phyloP scores from a whole-genome alignment of 352 stramenopile genomes.

The Globisporangium iwayamae region DNA sequence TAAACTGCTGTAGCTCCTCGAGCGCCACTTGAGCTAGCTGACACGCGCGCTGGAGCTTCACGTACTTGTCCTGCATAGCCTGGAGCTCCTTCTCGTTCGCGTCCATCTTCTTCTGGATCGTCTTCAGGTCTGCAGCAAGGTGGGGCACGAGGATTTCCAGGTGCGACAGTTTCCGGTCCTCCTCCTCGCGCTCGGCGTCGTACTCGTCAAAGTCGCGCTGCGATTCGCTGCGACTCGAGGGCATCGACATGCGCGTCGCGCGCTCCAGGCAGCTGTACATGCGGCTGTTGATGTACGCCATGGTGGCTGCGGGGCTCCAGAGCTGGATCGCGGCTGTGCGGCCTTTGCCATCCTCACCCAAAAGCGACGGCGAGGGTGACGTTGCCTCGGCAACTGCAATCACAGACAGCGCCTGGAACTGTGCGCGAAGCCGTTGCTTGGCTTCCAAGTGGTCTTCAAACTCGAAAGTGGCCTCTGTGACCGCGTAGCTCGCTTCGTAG shows the following conservation, averaged over 20 bases:
- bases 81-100: conserved; percentile 41
- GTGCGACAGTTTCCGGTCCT: conserved; percentile 43
- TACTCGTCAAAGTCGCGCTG: conserved; percentile 29
- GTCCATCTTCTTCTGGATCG: conserved; percentile 44
- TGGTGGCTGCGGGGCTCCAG: conserved; percentile 30
- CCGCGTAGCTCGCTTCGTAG: conserved; percentile 49
- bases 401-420: conserved; percentile 42
- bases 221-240: conserved; percentile 18
- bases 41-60: conserved; percentile 32
- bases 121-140: conserved; percentile 41
- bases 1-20: conserved; percentile 71
- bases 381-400: conserved; percentile 52
- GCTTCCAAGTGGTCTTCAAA: conserved; percentile 57
- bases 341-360: conserved; percentile 1
- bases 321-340: conserved; percentile 10
- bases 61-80: conserved; percentile 30
- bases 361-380: conserved; percentile 27
- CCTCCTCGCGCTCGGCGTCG: conserved; percentile 40
- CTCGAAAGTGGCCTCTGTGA: conserved; percentile 60
- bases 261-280: conserved; percentile 65
- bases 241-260: conserved; percentile 20
- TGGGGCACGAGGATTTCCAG: conserved; percentile 66
- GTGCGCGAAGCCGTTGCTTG: conserved; percentile 30
- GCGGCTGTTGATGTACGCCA: conserved; percentile 63
- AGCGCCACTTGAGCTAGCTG: conserved; percentile 66